Evolutionary conservation across 805 yeast species (phyloP), one percentile per base, ranked within the genome.

Genomic region (Naumovozyma dairenensis): DNA sequence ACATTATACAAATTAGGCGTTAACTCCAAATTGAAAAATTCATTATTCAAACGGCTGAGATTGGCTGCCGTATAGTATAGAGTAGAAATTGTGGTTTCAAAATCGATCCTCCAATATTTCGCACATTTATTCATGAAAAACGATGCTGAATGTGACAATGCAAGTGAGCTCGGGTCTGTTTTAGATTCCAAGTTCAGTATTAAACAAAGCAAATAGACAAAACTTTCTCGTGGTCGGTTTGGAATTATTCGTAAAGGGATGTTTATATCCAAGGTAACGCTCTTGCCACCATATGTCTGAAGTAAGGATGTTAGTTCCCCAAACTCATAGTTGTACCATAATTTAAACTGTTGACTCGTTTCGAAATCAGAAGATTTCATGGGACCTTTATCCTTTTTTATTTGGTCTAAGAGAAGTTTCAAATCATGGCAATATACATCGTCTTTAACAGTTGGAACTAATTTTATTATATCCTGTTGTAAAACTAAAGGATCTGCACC

Each of bases 81-180:
- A 0, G 69, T 62, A 0, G 74, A 69, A 31, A 70, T 57, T 0
- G 82, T 62, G 0, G 74, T 59, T 5, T 51, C 53, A 38, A 67
- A 44, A 26, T 50, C 69, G 4, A 79, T 52, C 37, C 80, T 59
- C 92, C 92, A 81, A 34, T 71, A 61, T 26, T 60, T 63, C 5
- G 72, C 59, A 34, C 72, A 69, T 12, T 63, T 51, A 1, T 49
- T 53, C 3, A 79, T 45, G 9, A 79, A 51, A 29, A 61, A 63
- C 6, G 56, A 50, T 0, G 72, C 60, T 13, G 63, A 51, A 38
- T 69, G 71, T 1, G 75, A 58, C n/a, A 69, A 42, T 9, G 31
- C 38, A n/a, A 46, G 29, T 4, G 39, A 29, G 8, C 29, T 35
- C n/a, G 21, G 19, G 19, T 35, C 36, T n/a, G 29, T 21, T 2